phyloP scores from a whole-genome alignment of 106 monocot genomes.

The Dioscorea dumetorum region DNA sequence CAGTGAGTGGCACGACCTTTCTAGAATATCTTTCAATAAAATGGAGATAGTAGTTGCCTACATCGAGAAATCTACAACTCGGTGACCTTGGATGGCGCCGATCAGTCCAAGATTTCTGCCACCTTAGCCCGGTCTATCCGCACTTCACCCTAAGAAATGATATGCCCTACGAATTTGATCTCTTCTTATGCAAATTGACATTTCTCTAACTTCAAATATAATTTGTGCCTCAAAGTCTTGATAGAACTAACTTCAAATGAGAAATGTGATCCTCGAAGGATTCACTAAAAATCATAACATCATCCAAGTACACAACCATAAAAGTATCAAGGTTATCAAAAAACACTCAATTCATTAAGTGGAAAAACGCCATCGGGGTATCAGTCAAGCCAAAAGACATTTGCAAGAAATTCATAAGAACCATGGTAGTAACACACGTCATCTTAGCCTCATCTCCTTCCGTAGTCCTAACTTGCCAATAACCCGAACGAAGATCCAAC shows the following conservation, averaged over 20 bases:
- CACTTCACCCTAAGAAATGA: neutral
- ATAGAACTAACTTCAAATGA: neutral
- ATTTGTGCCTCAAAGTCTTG: neutral
- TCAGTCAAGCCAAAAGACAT: too few relatives aligned
- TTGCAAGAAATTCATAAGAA: too few relatives aligned
- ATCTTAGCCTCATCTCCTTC: too few relatives aligned
- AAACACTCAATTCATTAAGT: neutral
- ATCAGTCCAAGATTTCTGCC: neutral
- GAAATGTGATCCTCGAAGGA: neutral
- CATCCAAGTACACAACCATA: slow-evolving; percentile 1
- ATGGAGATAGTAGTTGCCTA: too few relatives aligned
- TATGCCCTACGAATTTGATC: neutral
- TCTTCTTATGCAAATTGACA: neutral
- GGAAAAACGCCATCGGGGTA: too few relatives aligned
- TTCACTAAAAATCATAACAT: neutral
- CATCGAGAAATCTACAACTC: neutral
- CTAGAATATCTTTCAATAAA: neutral
- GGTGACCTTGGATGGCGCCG: neutral
- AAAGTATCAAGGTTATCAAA: neutral
- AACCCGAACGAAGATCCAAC: too few relatives aligned
- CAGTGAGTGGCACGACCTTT: too few relatives aligned
- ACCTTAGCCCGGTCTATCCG: neutral
- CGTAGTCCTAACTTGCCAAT: too few relatives aligned
- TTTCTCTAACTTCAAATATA: neutral
- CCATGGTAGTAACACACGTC: too few relatives aligned